Base-by-base conservation (phyloP, 139 green algal genomes). In the Eudorina sp. region DNA sequence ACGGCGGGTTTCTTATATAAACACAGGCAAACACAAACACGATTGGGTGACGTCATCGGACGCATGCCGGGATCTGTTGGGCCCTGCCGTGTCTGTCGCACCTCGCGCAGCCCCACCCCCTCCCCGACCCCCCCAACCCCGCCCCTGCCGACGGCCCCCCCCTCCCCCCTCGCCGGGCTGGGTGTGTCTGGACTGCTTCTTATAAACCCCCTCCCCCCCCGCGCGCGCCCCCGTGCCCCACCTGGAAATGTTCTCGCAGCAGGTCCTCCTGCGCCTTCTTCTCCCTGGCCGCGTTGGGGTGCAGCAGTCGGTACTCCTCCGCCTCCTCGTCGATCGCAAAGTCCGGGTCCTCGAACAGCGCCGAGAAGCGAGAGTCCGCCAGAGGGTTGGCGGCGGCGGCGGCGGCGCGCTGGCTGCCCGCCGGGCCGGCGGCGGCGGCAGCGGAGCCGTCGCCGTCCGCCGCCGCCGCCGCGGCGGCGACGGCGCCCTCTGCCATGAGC, bases 291-390 rank as follows among this genome's bases (percentile, higher is more conserved):
- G 94, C 94, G 90, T 99, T 99, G 90, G 97, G 97, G 91, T 99
- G 97, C 78, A 98, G 92, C 85, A 93, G 8, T 68, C 93, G 94
- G 92, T 96, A 99, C 91, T 98, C 95, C 0, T 95, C 91, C 19
- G 89, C 92, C 8, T 93, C 51, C 91, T 98, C 95, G 89, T 99
- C 96, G 23, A 99, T 92, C 1, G 92, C 83, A 77, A 98, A 99
- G 70, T 93, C 95, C 0, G 91, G 78, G 89, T 99, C 94, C 79
- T 97, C 92, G 79, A 98, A 99, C 94, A 99, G 94, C 6, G 92
- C 94, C 29, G 80, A 73, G 88, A 97, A 97, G 41, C 96, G 93
- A 40, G 92, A 85, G 78, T 98, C 96, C 13, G 90, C 88, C 84
- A 97, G 83, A 18, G 89, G 51, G 38, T 93, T 90, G 87, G 83